Conservation (phyloP, 164 flowering plant species). For the Annona squamosa region DNA sequence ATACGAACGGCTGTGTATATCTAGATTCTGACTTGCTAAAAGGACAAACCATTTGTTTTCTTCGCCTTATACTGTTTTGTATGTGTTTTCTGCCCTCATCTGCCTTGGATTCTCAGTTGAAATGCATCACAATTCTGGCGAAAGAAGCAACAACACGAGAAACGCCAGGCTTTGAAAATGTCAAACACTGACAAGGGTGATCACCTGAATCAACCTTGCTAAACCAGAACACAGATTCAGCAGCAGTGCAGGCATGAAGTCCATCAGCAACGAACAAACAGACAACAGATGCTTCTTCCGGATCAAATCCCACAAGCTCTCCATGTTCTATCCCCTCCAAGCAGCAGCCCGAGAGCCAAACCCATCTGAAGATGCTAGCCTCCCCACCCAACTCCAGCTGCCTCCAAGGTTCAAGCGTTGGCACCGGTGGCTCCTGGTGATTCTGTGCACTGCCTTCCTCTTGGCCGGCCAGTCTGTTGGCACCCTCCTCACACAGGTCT, state of each 20-base stretch:
- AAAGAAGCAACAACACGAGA: too few species aligned
- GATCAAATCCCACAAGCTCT: neutral
- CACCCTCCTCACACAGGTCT: slow-evolving; percentile 25
- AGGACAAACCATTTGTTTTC: too few species aligned
- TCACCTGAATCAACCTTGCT: neutral
- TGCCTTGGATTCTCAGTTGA: too few species aligned
- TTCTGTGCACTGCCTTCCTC: slow-evolving; percentile 21
- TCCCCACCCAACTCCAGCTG: neutral
- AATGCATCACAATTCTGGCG: too few species aligned
- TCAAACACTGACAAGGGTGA: neutral
- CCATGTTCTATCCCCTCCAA: neutral
- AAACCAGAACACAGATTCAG: neutral
- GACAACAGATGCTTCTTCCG: neutral
- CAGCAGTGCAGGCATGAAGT: neutral
- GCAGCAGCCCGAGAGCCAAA: slow-evolving; percentile 14
- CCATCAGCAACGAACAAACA: neutral
- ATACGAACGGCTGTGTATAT: too few species aligned
- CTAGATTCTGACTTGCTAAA: too few species aligned
- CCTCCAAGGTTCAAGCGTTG: slow-evolving; percentile 1
- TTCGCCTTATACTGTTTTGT: too few species aligned
- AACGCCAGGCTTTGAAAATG: neutral
- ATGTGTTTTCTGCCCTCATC: too few species aligned
- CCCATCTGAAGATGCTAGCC: slow-evolving; percentile 6
- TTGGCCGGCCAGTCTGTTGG: slow-evolving; percentile 21
- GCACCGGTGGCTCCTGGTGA: slow-evolving; percentile 34